Percentiles rank a stretch among this genome's conserved stretches.
Conservation (phyloP, 192 early-diverging fungal genomes). For the Umbelopsis sp. region DNA sequence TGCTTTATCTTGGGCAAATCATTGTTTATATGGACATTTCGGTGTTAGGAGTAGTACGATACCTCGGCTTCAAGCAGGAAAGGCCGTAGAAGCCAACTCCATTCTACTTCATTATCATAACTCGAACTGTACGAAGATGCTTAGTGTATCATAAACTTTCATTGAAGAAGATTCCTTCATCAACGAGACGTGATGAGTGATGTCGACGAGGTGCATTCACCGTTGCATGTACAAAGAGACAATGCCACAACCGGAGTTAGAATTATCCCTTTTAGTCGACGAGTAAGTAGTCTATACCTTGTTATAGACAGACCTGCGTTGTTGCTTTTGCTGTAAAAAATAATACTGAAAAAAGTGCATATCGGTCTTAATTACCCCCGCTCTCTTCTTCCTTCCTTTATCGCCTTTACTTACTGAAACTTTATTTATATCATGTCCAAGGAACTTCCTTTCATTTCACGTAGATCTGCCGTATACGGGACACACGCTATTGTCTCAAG, state of each 20-base stretch:
- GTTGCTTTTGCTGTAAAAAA: too few relatives aligned
- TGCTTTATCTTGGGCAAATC: conserved; percentile 71
- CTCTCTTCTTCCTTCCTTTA: too few relatives aligned
- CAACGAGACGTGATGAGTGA: conserved; percentile 49
- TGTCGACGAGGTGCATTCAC: conserved; percentile 55
- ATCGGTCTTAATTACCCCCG: background rate
- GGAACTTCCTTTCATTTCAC: conserved; percentile 36
- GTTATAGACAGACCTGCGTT: too few relatives aligned
- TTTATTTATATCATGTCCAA: background rate
- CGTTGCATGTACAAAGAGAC: conserved; percentile 28
- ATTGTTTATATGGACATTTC: conserved; percentile 59
- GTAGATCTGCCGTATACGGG: conserved; percentile 57
- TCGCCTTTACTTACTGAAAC: background rate
- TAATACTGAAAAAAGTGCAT: background rate
- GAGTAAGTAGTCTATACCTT: too few relatives aligned
- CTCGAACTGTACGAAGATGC: conserved; percentile 44
- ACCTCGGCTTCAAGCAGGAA: conserved; percentile 46
- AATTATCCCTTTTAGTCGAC: too few relatives aligned
- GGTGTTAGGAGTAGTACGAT: conserved; percentile 25
- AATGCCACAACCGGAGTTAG: background rate
- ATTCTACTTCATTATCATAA: conserved; percentile 51
- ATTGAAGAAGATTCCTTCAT: conserved; percentile 71
- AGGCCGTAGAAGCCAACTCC: conserved; percentile 53
- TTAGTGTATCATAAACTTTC: conserved; percentile 59
- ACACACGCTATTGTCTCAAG: conserved; percentile 66